phyloP scores from a whole-genome alignment of 73 alveolate genomes.

The Blepharisma japonicum region DNA sequence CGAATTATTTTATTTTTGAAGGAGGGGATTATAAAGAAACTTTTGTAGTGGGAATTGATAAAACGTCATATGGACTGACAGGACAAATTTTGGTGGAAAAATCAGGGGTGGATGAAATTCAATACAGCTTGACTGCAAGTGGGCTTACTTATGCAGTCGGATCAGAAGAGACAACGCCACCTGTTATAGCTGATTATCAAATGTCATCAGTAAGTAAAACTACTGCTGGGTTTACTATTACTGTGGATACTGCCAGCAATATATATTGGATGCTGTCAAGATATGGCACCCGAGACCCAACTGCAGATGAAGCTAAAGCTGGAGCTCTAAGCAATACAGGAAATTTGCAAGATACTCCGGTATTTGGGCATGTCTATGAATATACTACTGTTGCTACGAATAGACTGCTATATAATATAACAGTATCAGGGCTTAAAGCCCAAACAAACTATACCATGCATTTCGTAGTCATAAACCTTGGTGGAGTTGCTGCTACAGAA shows the following conservation, averaged over 20 bases:
- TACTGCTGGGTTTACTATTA: background rate
- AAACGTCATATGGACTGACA: background rate
- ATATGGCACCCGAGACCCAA: slow-evolving; percentile 20
- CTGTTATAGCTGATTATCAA: slow-evolving; percentile 15
- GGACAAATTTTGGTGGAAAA: slow-evolving; percentile 3
- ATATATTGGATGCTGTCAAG: slow-evolving; percentile 23
- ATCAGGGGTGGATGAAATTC: background rate
- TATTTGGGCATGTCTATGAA: background rate
- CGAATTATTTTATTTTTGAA: background rate
- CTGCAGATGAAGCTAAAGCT: background rate
- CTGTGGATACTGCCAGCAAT: slow-evolving; percentile 11
- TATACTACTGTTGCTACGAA: background rate
- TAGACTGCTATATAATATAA: background rate
- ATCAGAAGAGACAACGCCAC: background rate
- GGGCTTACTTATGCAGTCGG: slow-evolving; percentile 1
- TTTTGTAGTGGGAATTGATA: background rate
- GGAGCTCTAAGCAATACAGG: background rate
- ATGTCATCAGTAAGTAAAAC: background rate
- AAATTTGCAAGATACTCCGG: background rate
- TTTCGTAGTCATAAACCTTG: background rate
- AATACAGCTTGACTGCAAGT: background rate
- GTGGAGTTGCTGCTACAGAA: background rate
- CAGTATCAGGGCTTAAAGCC: background rate
- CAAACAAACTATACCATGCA: slow-evolving; percentile 19
- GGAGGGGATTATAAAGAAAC: background rate